phyloP scores from a whole-genome alignment of 306 rosid species.

The Luffa aegyptiaca region DNA sequence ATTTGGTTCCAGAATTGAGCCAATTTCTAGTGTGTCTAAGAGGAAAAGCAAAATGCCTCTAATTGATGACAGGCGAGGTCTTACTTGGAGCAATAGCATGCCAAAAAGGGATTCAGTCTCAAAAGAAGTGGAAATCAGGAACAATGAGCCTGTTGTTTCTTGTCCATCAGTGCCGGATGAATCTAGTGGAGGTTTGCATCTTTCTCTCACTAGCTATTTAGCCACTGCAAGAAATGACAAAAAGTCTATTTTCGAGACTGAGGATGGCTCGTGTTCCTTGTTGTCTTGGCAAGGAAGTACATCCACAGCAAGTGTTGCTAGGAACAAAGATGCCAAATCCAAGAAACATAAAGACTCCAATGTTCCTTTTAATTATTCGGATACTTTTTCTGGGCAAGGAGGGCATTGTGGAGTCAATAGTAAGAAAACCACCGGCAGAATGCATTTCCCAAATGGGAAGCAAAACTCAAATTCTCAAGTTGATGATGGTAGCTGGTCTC shows the following conservation, averaged over 20 bases:
- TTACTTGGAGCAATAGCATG: slow-evolving; percentile 31
- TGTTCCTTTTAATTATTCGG: slow-evolving; percentile 27
- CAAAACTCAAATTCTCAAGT: slow-evolving; percentile 22
- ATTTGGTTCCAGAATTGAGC: slow-evolving; percentile 26
- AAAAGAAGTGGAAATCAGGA: slow-evolving; percentile 34
- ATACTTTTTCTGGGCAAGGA: slow-evolving; percentile 22
- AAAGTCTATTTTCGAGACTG: slow-evolving; percentile 35
- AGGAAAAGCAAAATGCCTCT: slow-evolving; percentile 49
- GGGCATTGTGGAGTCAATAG: slow-evolving; percentile 29
- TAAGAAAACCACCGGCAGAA: slow-evolving; percentile 17
- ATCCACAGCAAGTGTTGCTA: slow-evolving; percentile 26
- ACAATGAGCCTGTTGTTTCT: slow-evolving; percentile 27
- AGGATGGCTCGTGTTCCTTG: slow-evolving; percentile 34
- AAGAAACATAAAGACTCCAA: slow-evolving; percentile 34
- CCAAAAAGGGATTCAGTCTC: slow-evolving; percentile 19
- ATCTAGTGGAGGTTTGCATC: slow-evolving; percentile 37
- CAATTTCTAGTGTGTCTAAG: slow-evolving; percentile 36
- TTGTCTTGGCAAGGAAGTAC: slow-evolving; percentile 41
- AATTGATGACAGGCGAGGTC: slow-evolving; percentile 27
- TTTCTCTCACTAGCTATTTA: slow-evolving; percentile 50
- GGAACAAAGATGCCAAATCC: slow-evolving; percentile 35
- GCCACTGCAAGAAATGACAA: slow-evolving; percentile 34
- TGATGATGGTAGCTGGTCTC: slow-evolving; percentile 26
- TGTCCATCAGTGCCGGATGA: slow-evolving; percentile 33
- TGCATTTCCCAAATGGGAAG: slow-evolving; percentile 17